Evolutionary conservation across 495 filamentous ascomycete genomes (phyloP).

Genomic region (Podospora pseudoanserina): DNA sequence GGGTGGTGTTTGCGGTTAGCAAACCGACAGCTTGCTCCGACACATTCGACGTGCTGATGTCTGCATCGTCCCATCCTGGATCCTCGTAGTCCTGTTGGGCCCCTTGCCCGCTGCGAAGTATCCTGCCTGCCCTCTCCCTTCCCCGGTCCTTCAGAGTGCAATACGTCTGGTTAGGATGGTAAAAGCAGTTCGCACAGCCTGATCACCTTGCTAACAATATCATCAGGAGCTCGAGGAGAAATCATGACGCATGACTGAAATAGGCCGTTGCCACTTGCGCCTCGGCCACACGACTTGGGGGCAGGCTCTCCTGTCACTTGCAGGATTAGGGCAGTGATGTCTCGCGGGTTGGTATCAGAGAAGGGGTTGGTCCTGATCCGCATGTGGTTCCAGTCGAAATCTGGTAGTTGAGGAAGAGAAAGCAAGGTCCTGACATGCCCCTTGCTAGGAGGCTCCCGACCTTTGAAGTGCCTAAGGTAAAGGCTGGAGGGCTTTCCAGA

Average conservation of each 20-base stretch:
- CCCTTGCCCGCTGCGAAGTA: background rate
- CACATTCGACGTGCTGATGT: background rate
- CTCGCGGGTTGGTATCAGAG: conserved; percentile 23
- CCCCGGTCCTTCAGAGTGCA: conserved; percentile 31
- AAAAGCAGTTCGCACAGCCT: conserved; percentile 36
- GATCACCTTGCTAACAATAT: conserved; percentile 13
- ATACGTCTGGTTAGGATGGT: conserved; percentile 29
- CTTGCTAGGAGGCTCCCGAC: conserved; percentile 6
- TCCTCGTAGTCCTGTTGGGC: background rate
- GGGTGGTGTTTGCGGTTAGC: background rate
- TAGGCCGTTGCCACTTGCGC: conserved; percentile 27
- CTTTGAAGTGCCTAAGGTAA: conserved; percentile 23
- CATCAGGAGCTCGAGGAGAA: conserved; percentile 14
- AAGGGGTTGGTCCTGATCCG: conserved; percentile 19
- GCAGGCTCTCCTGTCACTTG: conserved; percentile 31
- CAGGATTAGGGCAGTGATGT: conserved; percentile 32
- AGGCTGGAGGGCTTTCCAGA: conserved; percentile 25
- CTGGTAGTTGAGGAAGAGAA: conserved; percentile 23
- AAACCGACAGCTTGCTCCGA: background rate
- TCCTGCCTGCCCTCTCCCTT: conserved; percentile 10
- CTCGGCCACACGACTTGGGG: conserved; percentile 24
- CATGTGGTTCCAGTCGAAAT: conserved; percentile 24
- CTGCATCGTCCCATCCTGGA: background rate
- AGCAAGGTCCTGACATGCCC: conserved; percentile 21
- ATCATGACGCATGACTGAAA: conserved; percentile 34